Evolutionary conservation across 2,329 filamentous ascomycete genomes (phyloP).

Genomic region (Hawksworthiomyces lignivorus): DNA sequence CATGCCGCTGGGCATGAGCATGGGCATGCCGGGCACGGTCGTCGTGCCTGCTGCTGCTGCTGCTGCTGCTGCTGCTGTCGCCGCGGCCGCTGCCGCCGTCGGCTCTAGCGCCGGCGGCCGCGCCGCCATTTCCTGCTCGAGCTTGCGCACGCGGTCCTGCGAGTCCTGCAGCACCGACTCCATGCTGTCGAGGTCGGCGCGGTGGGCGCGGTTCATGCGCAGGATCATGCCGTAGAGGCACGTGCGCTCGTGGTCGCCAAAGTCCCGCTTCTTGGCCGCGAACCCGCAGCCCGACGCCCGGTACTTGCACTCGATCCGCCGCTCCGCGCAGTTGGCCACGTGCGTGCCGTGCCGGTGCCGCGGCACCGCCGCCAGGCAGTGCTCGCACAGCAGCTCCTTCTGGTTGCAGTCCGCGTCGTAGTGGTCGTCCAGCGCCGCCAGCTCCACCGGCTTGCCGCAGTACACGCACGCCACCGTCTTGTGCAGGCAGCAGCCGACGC

Average conservation of each 20-base stretch:
- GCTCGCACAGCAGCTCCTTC: conserved; percentile 39
- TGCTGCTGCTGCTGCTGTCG: background rate
- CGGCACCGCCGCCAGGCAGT: conserved; percentile 38
- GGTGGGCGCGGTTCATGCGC: conserved; percentile 12
- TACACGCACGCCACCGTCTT: conserved; percentile 42
- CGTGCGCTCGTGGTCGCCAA: conserved; percentile 36
- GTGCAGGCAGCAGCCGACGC: conserved; percentile 45
- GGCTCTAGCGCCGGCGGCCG: conserved; percentile 10
- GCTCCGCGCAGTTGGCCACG: conserved; percentile 37
- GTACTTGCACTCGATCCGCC: conserved; percentile 37
- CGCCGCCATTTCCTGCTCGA: conserved; percentile 10
- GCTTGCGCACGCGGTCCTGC: conserved; percentile 13
- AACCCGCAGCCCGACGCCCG: conserved; percentile 41
- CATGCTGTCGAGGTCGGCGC: conserved; percentile 12
- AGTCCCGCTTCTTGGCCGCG: conserved; percentile 27
- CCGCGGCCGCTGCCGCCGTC: conserved; percentile 29
- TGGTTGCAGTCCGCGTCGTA: conserved; percentile 36
- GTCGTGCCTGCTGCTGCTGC: background rate
- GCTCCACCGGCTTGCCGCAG: conserved; percentile 43
- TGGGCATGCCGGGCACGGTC: background rate
- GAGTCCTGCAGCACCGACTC: conserved; percentile 12
- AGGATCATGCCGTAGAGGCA: conserved; percentile 42
- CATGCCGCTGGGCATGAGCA: no score
- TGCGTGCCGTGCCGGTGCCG: conserved; percentile 41
- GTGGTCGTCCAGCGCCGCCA: conserved; percentile 39